A percentile compares a stretch with the other conserved stretches of the same genome.
phyloP scores from a whole-genome alignment of 345 rosid genomes.

The Acer saccharum region DNA sequence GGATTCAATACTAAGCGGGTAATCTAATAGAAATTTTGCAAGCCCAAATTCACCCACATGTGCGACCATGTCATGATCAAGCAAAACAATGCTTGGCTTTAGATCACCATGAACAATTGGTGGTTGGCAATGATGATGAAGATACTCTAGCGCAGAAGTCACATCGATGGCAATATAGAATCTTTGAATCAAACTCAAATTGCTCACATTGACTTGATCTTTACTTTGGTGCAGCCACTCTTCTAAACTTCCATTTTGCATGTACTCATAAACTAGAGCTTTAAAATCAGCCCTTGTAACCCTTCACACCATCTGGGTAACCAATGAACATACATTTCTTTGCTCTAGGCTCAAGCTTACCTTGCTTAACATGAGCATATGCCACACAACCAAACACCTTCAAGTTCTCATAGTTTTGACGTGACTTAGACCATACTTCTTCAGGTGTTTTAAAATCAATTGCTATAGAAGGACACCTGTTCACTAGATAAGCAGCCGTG shows the following conservation, averaged over 20 bases:
- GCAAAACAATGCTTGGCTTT: conserved; percentile 29
- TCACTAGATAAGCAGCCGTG: neutral
- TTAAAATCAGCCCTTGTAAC: too few species aligned
- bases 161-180: too few species aligned
- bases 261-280: too few species aligned
- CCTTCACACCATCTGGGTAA: neutral
- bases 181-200: too few species aligned
- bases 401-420: neutral
- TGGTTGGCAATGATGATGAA: conserved; percentile 22
- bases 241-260: too few species aligned
- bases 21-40: conserved; percentile 10
- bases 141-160: conserved; percentile 18
- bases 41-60: conserved; percentile 27
- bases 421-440: neutral
- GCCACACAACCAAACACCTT: neutral
- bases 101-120: conserved; percentile 25
- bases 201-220: too few species aligned
- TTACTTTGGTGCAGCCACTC: too few species aligned
- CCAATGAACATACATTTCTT: neutral
- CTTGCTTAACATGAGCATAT: neutral
- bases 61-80: conserved; percentile 22
- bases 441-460: neutral
- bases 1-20: neutral
- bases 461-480: neutral
- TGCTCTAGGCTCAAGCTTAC: neutral